Conservation (phyloP, 75 land plant species). For the Azolla pinnata region DNA sequence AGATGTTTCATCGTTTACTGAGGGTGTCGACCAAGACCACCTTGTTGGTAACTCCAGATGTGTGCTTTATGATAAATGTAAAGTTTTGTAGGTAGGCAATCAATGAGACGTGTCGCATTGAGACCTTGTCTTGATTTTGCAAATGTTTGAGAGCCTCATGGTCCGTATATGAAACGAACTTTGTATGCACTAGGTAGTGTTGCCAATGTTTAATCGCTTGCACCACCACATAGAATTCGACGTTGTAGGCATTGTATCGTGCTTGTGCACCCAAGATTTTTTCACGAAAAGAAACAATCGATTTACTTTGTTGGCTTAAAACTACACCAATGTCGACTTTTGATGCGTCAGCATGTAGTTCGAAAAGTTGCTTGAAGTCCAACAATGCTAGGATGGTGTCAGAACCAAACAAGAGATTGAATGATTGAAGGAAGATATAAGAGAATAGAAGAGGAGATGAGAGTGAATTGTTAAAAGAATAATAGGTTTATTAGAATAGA, state of each 20-base stretch:
- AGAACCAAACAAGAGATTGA: too few relatives aligned
- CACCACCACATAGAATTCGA: conserved; percentile 16
- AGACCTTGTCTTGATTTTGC: conserved; percentile 1
- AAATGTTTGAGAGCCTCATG: conserved; percentile 17
- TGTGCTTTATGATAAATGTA: conserved; percentile 7
- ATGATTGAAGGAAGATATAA: too few relatives aligned
- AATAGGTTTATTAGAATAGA: too few relatives aligned
- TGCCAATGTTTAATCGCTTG: conserved; percentile 6
- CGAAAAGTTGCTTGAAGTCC: conserved; percentile 11
- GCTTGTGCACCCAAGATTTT: not conserved
- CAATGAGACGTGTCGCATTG: conserved; percentile 10
- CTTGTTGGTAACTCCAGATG: not conserved
- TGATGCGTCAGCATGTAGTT: conserved; percentile 11
- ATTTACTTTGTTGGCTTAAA: conserved; percentile 9
- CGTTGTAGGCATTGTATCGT: conserved; percentile 13
- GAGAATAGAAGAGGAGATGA: too few relatives aligned
- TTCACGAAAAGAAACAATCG: conserved; percentile 17
- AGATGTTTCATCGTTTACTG: not conserved
- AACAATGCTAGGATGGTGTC: conserved; percentile 8
- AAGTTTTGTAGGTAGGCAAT: not conserved
- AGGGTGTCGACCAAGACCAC: conserved; percentile 22
- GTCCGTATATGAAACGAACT: conserved; percentile 19
- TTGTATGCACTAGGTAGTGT: conserved; percentile 4
- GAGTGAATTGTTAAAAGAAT: too few relatives aligned
- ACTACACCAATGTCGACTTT: conserved; percentile 16